Conservation (phyloP, 108 stramenopile genomes). For the Chaetoceros muelleri region DNA sequence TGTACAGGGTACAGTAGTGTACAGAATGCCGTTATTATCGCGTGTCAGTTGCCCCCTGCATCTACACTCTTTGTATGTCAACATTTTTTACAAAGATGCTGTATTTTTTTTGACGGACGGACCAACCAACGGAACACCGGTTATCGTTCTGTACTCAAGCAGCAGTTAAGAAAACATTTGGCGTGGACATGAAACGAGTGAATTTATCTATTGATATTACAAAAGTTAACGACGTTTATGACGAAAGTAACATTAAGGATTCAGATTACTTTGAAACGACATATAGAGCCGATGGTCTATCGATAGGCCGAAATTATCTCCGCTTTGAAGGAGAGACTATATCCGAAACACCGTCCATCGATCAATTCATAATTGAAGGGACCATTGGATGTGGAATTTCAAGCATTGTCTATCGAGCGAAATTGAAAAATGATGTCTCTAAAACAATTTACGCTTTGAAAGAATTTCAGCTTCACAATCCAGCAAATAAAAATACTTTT, state of each 20-base stretch:
- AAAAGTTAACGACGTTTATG: background rate
- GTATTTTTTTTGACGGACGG: too few relatives aligned
- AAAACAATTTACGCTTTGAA: constrained; percentile 35
- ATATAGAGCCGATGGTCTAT: constrained; percentile 59
- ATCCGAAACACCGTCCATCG: constrained; percentile 14
- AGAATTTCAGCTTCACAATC: constrained; percentile 17
- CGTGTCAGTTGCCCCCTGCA: too few relatives aligned
- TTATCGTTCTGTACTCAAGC: too few relatives aligned
- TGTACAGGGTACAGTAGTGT: too few relatives aligned
- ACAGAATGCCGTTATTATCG: too few relatives aligned
- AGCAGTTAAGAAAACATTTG: too few relatives aligned
- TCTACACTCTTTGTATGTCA: too few relatives aligned
- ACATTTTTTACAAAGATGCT: too few relatives aligned
- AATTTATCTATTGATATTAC: background rate
- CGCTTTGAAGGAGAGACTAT: constrained; percentile 54
- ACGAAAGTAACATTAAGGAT: background rate
- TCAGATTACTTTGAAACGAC: constrained; percentile 15
- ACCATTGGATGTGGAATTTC: constrained; percentile 57
- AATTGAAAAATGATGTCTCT: constrained; percentile 23
- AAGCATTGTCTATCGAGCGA: constrained; percentile 42
- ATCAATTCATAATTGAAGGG: constrained; percentile 18
- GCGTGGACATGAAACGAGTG: background rate
- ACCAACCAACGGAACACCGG: too few relatives aligned
- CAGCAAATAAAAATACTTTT: constrained; percentile 2
- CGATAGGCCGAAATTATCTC: constrained; percentile 67